Conservation (phyloP, 768 basidiomycete genomes). For the Termitomyces sp. region DNA sequence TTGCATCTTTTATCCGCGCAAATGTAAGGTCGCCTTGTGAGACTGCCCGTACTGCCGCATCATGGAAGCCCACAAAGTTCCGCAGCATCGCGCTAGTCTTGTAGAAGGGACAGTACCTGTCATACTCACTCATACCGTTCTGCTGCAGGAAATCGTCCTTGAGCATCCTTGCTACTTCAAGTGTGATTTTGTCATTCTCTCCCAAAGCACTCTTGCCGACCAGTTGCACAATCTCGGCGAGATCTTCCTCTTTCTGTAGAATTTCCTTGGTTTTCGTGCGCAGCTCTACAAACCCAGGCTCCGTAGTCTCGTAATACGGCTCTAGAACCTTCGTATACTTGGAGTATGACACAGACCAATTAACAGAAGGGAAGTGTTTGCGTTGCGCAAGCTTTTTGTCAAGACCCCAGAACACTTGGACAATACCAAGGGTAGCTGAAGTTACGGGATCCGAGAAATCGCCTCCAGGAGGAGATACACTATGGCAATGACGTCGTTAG, state of each 20-base stretch:
- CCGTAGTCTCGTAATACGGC: constrained; percentile 84
- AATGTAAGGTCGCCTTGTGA: constrained; percentile 82
- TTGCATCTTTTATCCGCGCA: constrained; percentile 80
- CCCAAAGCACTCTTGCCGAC: constrained; percentile 98
- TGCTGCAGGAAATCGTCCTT: constrained; percentile 98
- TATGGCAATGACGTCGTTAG: constrained; percentile 27
- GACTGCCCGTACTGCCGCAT: constrained; percentile 84
- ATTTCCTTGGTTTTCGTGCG: constrained; percentile 95
- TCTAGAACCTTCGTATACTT: constrained; percentile 96
- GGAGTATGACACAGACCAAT: constrained; percentile 99
- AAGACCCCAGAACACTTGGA: constrained; percentile 99
- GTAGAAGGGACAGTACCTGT: constrained; percentile 97
- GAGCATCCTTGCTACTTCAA: constrained; percentile 95
- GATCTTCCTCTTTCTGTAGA: constrained; percentile 96
- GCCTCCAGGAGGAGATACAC: constrained; percentile 97
- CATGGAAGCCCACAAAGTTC: constrained; percentile 93
- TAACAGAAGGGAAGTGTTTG: constrained; percentile 99
- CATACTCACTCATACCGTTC: constrained; percentile 98
- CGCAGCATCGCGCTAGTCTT: constrained; percentile 95
- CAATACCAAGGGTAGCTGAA: constrained; percentile 94
- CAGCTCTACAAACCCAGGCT: constrained; percentile 93
- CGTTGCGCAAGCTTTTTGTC: constrained; percentile 99
- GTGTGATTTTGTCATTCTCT: constrained; percentile 96
- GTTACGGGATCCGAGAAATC: constrained; percentile 99
- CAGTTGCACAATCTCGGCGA: constrained; percentile 98